Evolutionary conservation across 2,329 filamentous ascomycete species (phyloP), one percentile per base, ranked within the genome.

Genomic region (Alternaria sp.): DNA sequence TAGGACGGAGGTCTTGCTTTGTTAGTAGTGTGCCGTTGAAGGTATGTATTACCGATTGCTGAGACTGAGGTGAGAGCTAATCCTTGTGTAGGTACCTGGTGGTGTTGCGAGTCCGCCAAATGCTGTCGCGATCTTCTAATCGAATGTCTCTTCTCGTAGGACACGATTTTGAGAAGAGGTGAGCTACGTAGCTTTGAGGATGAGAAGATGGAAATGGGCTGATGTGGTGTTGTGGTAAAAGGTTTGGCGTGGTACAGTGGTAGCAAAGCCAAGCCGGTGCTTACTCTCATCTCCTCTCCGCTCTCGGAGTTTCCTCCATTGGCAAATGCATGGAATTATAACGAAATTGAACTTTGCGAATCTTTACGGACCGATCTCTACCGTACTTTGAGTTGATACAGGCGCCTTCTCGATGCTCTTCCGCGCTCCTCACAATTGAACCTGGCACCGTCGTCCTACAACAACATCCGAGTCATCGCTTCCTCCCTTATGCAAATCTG

Each of bases 21-120:
- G 79, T 90, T 6, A 86, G 84, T 0, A 89, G 86, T 64, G 81
- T 81, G 36, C 87, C 88, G 1, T 72, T 88, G 60, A 89, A 89
- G 65, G 75, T 77, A 58, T 58, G 67, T 63, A n/a, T 26, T 3
- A 16, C 20, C 18, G 3, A 46, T 11, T 34, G 41, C 22, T 26
- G n/a, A 34, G 14, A 8, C 7, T 18, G 5, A 12, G 11, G 20
- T 16, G 22, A n/a, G 28, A 54, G 51, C 56, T 59, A 38, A 57
- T 14, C 8, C 4, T 34, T 7, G 18, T 41, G n/a, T 26, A 78
- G 74, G 82, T 87, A 30, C 83, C 85, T 0, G 84, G 86, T 8
- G 76, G 76, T 18, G 75, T 79, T 12, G 76, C 76, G 9, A 76
- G 73, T 54, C 76, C 76, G 16, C 75, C 76, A 1, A 79, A 79